A percentile compares a stretch with the other conserved stretches of the same genome.
phyloP scores from a whole-genome alignment of 768 basidiomycete genomes.

The Coprinopsis marcescibilis region DNA sequence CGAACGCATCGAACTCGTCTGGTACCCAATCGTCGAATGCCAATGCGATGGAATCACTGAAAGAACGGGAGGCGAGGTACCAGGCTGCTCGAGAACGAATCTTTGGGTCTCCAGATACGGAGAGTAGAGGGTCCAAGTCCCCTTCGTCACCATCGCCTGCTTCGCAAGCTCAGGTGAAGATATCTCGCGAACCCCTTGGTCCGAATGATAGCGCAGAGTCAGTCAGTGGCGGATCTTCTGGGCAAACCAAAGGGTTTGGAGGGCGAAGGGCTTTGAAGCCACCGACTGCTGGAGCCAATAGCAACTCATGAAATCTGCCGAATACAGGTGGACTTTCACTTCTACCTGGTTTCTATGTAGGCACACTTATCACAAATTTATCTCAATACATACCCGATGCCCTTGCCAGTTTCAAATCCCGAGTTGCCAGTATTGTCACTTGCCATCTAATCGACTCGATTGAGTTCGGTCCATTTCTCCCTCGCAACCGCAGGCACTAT shows the following conservation, averaged over 20 bases:
- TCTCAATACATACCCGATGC: not conserved
- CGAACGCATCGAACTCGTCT: constrained; percentile 25
- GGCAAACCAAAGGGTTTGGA: not conserved
- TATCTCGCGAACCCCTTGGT: constrained; percentile 4
- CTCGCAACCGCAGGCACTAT: too few species aligned
- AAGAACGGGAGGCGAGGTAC: constrained; percentile 69
- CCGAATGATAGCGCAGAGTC: not conserved
- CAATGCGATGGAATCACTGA: constrained; percentile 33
- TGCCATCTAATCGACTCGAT: too few species aligned
- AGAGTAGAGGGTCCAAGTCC: not conserved
- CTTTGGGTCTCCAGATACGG: constrained; percentile 35
- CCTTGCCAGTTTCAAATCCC: not conserved
- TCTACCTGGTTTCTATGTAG: too few species aligned
- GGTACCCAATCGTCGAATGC: constrained; percentile 19
- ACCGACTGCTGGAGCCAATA: not conserved
- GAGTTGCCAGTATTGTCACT: too few species aligned
- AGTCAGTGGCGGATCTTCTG: not conserved
- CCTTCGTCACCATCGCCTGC: too few species aligned
- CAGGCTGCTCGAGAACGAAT: constrained; percentile 70
- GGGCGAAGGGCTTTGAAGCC: constrained; percentile 6
- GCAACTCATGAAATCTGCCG: too few species aligned
- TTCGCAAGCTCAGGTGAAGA: constrained; percentile 4
- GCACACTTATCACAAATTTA: too few species aligned
- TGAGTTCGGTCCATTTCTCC: too few species aligned
- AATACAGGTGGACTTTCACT: too few species aligned